Evolutionary conservation across 768 basidiomycete species (phyloP).

Genomic region (Strobilomyces dryophilus): DNA sequence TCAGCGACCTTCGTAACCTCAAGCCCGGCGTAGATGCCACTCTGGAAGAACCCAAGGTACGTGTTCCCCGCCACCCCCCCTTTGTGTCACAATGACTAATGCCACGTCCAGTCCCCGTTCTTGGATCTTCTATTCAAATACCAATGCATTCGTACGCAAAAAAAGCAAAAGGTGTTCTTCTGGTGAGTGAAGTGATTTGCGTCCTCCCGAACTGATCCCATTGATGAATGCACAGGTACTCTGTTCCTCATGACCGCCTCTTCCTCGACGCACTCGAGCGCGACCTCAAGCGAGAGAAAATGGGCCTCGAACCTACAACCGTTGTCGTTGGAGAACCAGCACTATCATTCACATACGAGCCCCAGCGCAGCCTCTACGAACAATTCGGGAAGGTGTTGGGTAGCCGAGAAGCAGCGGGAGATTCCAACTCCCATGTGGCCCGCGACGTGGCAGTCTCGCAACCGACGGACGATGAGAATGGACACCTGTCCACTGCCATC

Average conservation of each 20-base stretch:
- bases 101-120: conserved; percentile 68
- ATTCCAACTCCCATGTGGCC: conserved; percentile 30
- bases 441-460: conserved; percentile 21
- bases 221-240: conserved; percentile 59
- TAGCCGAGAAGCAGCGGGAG: conserved; percentile 33
- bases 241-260: conserved; percentile 93
- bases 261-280: conserved; percentile 96
- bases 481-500: conserved; percentile 14
- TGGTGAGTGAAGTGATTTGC: conserved; percentile 52
- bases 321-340: conserved; percentile 76
- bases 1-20: conserved; percentile 87
- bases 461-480: conserved; percentile 10
- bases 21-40: conserved; percentile 92
- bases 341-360: conserved; percentile 83
- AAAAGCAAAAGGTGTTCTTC: conserved; percentile 99
- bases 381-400: conserved; percentile 62
- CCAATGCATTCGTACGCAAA: conserved; percentile 95
- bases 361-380: conserved; percentile 80
- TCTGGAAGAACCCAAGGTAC: conserved; percentile 92
- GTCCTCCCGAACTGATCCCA: background rate
- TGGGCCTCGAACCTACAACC: conserved; percentile 84
- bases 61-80: conserved; percentile 22
- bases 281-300: conserved; percentile 93
- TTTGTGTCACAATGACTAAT: background rate
- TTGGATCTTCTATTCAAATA: conserved; percentile 93